Evolutionary conservation across 495 filamentous ascomycete genomes (phyloP), one percentile per base, ranked within the genome.

Genomic region (Cercophora sp.): DNA sequence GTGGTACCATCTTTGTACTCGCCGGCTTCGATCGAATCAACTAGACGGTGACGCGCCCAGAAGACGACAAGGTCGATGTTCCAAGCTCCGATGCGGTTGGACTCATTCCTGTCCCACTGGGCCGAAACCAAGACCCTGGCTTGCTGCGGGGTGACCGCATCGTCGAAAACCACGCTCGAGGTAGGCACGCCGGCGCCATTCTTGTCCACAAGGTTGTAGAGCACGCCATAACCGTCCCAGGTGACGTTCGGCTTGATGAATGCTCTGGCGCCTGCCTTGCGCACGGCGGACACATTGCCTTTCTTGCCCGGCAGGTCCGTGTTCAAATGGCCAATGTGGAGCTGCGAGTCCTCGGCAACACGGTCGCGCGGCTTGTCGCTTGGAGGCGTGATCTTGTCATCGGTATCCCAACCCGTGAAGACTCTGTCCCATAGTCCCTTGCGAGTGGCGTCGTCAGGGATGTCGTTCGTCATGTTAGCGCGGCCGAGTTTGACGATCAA

Each of bases 241-340:
- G 42, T 45, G 42, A 45, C 42, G 42, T 45, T 45, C 42, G 42
- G 42, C 42, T 45, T 45, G 42, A 27, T 45, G 42, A 27, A 45
- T 27, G 42, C 42, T 29, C 23, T 26, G 9, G 42, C 42, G 42
- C 42, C 42, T 29, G 42, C 42, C 42, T 27, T 45, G 24, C 42
- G 42, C 42, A 26, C 22, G 23, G 22, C 23, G 24, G 42, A 26
- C 42, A 45, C 22, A 26, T 45, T 45, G 39, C 39, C 39, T 45
- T 45, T 45, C 42, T 45, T 45, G 42, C 42, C 24, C 42, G 42
- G 42, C 10, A 45, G 22, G 9, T 45, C 42, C 24, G 13, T 20
- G 20, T 43, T 43, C 16, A 43, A 22, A 20, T 24, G 20, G 40
- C 40, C 40, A 20, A 43, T 22, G 13, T 43, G 40, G 40, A 43